phyloP scores from a whole-genome alignment of 2,329 filamentous ascomycete species.

The Neopestalotiopsis sp. region DNA sequence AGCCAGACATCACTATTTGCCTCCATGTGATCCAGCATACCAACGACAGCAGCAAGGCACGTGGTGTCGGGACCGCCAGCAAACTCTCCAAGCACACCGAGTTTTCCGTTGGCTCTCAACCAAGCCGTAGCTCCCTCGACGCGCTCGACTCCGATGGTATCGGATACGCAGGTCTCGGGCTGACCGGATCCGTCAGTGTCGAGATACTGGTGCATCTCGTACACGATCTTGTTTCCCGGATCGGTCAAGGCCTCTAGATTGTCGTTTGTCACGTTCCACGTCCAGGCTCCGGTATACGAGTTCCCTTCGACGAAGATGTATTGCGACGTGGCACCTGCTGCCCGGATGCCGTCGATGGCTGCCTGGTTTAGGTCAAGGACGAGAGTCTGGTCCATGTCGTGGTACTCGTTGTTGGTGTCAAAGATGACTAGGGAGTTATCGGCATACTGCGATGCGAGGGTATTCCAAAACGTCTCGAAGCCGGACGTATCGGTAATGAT shows the following conservation, averaged over 20 bases:
- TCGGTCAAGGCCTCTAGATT: conserved; percentile 50
- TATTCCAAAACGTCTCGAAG: conserved; percentile 64
- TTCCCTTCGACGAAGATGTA: conserved; percentile 61
- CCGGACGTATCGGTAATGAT: conserved; percentile 58
- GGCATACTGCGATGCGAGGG: conserved; percentile 55
- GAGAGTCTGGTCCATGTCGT: conserved; percentile 64
- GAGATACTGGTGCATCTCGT: conserved; percentile 67
- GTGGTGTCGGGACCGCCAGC: conserved; percentile 56
- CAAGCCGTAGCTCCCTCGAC: conserved; percentile 30
- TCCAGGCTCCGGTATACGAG: conserved; percentile 57
- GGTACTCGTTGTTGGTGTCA: conserved; percentile 61
- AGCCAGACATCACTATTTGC: conserved; percentile 60
- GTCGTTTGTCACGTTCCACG: conserved; percentile 53
- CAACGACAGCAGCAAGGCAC: conserved; percentile 57
- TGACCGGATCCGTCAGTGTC: conserved; percentile 61
- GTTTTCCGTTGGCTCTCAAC: conserved; percentile 57
- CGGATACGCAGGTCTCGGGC: conserved; percentile 49
- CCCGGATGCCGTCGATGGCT: conserved; percentile 66
- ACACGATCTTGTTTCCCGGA: conserved; percentile 55
- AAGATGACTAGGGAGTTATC: conserved; percentile 46
- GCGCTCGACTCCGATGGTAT: conserved; percentile 54
- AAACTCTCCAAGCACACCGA: conserved; percentile 57
- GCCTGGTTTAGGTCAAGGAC: conserved; percentile 68
- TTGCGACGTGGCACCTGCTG: conserved; percentile 59
- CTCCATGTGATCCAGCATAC: conserved; percentile 56